Base-by-base conservation (phyloP, 2,329 filamentous ascomycete genomes). In the Fusarium papillatum region DNA sequence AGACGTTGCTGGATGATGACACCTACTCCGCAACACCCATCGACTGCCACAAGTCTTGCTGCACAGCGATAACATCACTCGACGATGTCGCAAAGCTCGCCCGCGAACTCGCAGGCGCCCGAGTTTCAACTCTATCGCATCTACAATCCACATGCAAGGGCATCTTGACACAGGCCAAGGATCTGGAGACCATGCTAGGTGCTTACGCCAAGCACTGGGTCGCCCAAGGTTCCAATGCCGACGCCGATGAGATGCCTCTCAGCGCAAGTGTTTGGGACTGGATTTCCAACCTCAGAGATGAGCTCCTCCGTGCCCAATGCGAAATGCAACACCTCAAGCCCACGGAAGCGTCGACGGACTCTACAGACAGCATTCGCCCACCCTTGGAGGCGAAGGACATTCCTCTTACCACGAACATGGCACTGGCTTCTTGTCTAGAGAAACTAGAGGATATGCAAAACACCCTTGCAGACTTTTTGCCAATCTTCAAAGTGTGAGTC, bases 401-500 rank as follows among this genome's bases (percentile, higher is more conserved):
- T 1, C 71, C 78, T 1, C 17, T 80, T 19, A 29, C 31, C 1
- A 7, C 39, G 1, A 76, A 79, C 11, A 19, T 64, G 22, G 34
- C 55, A 0, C 53, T 78, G 26, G 72, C 72, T 0, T 41, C 48
- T 2, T 59, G 29, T 4, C 53, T 71, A 1, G 74, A 71, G 16
- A n/a, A 50, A 0, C 16, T 80, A 9, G 74, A 77, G 17, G 26
- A 70, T 1, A 60, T 68, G 0, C 48, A 70, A 5, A 53, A 38
- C 1, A 17, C 48, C 0, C 65, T 80, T 2, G 59, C 62, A 3
- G 70, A 72, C 2, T 76, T 79, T 22, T 36, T 80, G 4, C 78
- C 78, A 0, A 80, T 77, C 10, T 19, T 79, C 1, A 78, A 74
- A 67, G 73, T 60, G 78, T 76, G 11, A 75, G 78, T 61, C 34